Evolutionary conservation across 768 basidiomycete genomes (phyloP).

Genomic region (Hydnomerulius pinastri): DNA sequence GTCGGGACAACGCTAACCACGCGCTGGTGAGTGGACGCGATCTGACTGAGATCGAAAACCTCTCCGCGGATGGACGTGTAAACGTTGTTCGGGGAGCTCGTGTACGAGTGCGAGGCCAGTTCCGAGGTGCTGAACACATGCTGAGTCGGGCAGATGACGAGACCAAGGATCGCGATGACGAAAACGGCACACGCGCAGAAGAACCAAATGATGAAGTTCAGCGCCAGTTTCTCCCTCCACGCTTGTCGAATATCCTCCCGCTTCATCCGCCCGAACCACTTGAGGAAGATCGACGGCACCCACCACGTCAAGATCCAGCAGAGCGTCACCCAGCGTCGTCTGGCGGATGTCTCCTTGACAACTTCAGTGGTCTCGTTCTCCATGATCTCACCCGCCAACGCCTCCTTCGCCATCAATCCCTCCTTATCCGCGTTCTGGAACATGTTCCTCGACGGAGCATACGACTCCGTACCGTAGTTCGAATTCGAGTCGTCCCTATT

Average conservation of each 20-base stretch:
- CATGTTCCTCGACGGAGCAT: constrained; percentile 95
- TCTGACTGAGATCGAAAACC: constrained; percentile 81
- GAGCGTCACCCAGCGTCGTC: constrained; percentile 84
- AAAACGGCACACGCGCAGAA: constrained; percentile 87
- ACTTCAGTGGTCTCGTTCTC: constrained; percentile 90
- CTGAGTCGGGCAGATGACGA: constrained; percentile 91
- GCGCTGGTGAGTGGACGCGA: constrained; percentile 67
- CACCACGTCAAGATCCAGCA: constrained; percentile 93
- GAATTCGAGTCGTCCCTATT: constrained; percentile 77
- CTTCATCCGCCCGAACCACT: constrained; percentile 87
- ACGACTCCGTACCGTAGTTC: constrained; percentile 88
- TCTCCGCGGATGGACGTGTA: constrained; percentile 89
- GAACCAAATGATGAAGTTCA: constrained; percentile 97
- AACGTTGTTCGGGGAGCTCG: constrained; percentile 69
- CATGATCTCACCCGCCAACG: constrained; percentile 79
- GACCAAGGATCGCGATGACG: constrained; percentile 86
- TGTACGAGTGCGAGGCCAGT: constrained; percentile 67
- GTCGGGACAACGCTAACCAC: constrained; percentile 71
- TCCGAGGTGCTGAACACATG: constrained; percentile 86
- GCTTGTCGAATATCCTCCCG: constrained; percentile 91
- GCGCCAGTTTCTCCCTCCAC: constrained; percentile 95
- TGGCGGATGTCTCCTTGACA: constrained; percentile 76
- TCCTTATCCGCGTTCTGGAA: constrained; percentile 83
- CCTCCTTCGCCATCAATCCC: constrained; percentile 76
- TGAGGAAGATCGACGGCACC: constrained; percentile 74